A percentile compares a stretch with the other conserved stretches of the same genome.
Conservation (phyloP, 345 rosid species). For the Gossypium ekmanianum region DNA sequence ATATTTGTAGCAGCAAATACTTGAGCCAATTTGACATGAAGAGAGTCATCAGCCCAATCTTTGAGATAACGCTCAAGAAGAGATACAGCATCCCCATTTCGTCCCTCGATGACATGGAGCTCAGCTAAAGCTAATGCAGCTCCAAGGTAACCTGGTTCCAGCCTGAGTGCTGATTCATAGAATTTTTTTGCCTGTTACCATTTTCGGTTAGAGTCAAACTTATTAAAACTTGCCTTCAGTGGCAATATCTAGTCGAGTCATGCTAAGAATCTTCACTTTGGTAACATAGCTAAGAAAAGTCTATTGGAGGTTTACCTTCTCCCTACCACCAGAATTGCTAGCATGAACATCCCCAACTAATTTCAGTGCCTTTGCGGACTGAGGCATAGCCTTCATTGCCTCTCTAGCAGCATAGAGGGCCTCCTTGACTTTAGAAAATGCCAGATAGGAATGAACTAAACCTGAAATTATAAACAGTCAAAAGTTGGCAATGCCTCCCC, state of each 20-base stretch:
- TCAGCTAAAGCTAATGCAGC: constrained; percentile 97
- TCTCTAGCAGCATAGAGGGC: constrained; percentile 92
- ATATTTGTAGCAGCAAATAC: constrained; percentile 81
- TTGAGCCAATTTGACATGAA: constrained; percentile 96
- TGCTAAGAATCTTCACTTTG: not conserved
- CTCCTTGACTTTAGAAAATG: constrained; percentile 82
- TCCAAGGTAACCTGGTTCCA: constrained; percentile 93
- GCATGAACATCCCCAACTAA: constrained; percentile 98
- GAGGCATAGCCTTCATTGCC: constrained; percentile 99
- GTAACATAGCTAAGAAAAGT: not conserved
- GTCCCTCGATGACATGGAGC: constrained; percentile 85
- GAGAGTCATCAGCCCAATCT: constrained; percentile 98
- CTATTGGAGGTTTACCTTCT: constrained; percentile 50
- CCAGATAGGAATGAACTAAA: constrained; percentile 90
- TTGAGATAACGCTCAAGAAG: constrained; percentile 91
- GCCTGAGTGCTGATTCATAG: constrained; percentile 89
- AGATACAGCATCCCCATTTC: constrained; percentile 87
- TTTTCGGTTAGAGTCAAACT: constrained; percentile 13
- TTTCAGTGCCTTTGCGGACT: constrained; percentile 90
- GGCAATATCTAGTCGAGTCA: not conserved
- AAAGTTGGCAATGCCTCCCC: constrained; percentile 20
- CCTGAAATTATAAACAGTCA: constrained; percentile 44
- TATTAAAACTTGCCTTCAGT: constrained; percentile 7
- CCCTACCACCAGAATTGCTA: constrained; percentile 81
- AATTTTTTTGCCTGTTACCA: constrained; percentile 81